These are phyloP conservation scores for Penicillium goetzii DNA, from an alignment of 495 filamentous ascomycete species.

Conservation along the genomic window DNA sequence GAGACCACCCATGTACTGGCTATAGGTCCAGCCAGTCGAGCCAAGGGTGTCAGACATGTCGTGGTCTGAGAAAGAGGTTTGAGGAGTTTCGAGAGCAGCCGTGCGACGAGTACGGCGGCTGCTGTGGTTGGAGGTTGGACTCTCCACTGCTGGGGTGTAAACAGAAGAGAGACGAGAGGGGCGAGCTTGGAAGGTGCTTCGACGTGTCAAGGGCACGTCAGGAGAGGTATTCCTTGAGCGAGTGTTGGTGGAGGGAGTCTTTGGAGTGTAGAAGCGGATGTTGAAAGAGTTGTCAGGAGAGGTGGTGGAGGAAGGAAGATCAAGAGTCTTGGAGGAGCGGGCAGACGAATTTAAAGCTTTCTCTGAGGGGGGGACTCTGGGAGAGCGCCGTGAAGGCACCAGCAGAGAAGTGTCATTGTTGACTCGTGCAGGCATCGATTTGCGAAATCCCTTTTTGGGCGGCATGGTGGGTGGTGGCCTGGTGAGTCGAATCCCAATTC, in stretches of 20 bases:
- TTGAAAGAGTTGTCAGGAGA: constrained; percentile 21
- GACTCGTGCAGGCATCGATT: constrained; percentile 27
- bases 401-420: constrained; percentile 18
- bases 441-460: constrained; percentile 31
- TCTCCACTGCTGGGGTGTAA: constrained; percentile 28
- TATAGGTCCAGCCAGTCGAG: constrained; percentile 19
- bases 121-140: constrained; percentile 14
- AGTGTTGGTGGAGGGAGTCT: constrained; percentile 12
- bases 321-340: constrained; percentile 15
- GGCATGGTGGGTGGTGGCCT: constrained; percentile 29
- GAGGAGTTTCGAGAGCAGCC: constrained; percentile 22
- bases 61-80: constrained; percentile 17
- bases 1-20: constrained; percentile 29
- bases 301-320: constrained; percentile 15
- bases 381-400: constrained; percentile 29
- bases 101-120: constrained; percentile 26
- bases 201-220: constrained; percentile 22
- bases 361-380: constrained; percentile 18
- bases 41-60: constrained; percentile 22
- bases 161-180: constrained; percentile 34
- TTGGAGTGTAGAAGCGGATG: constrained; percentile 20
- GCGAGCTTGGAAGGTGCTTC: constrained; percentile 27
- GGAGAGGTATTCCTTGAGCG: constrained; percentile 6
- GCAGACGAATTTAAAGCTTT: constrained; percentile 11
- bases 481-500: constrained; percentile 5